A percentile compares a stretch with the other conserved stretches of the same genome.
phyloP scores from a whole-genome alignment of 768 basidiomycete species.

The Psilocybe cyanescens region DNA sequence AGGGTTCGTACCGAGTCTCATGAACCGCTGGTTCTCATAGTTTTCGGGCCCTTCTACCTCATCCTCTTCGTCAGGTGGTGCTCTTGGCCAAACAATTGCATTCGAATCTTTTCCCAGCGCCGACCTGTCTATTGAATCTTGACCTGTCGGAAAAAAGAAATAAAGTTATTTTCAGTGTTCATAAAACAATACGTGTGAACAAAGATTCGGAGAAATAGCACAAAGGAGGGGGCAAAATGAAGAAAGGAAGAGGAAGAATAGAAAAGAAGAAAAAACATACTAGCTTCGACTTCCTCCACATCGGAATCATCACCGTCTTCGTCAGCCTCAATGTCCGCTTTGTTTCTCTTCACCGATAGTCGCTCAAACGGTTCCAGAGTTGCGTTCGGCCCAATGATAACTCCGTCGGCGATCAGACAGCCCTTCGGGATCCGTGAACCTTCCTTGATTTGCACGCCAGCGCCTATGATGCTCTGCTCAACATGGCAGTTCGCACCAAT shows the following conservation, averaged over 20 bases:
- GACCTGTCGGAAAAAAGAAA: constrained; percentile 40
- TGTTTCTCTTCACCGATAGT: constrained; percentile 59
- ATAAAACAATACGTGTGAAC: constrained; percentile 1
- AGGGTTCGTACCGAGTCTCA: constrained; percentile 65
- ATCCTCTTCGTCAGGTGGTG: constrained; percentile 65
- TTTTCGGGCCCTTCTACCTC: constrained; percentile 64
- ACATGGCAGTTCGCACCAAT: constrained; percentile 77
- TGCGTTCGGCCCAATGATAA: constrained; percentile 77
- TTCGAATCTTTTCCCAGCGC: constrained; percentile 72
- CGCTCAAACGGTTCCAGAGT: constrained; percentile 70
- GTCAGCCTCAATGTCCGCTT: constrained; percentile 34
- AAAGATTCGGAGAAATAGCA: background rate
- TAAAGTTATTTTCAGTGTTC: background rate
- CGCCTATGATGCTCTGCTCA: constrained; percentile 80
- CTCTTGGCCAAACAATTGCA: constrained; percentile 81
- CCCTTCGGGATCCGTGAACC: constrained; percentile 71
- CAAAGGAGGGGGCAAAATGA: background rate
- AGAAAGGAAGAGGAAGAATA: background rate
- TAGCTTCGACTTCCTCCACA: constrained; percentile 66
- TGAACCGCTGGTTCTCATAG: constrained; percentile 68
- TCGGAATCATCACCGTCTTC: constrained; percentile 59
- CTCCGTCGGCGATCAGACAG: constrained; percentile 81
- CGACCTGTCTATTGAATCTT: constrained; percentile 44
- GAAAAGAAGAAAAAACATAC: constrained; percentile 42
- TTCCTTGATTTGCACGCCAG: constrained; percentile 72